phyloP scores from a whole-genome alignment of 805 yeast species.

The Candida xyloterini region DNA sequence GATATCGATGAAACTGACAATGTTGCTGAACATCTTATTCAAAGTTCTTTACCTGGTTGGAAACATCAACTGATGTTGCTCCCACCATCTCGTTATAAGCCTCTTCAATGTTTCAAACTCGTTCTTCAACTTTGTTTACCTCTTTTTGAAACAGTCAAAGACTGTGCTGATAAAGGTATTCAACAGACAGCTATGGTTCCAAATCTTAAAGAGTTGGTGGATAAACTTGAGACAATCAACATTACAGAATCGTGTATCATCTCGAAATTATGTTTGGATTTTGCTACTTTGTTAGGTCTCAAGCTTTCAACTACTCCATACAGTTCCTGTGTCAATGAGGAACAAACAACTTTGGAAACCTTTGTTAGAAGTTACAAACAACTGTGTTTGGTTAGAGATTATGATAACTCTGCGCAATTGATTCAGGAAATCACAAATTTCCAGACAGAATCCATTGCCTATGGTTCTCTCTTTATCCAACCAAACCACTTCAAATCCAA shows the following conservation, averaged over 20 bases:
- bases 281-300: constrained; percentile 14
- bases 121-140: constrained; percentile 21
- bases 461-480: constrained; percentile 9
- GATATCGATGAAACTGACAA: constrained; percentile 14
- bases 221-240: constrained; percentile 6
- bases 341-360: constrained; percentile 6
- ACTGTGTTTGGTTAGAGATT: constrained; percentile 3
- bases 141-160: constrained; percentile 21
- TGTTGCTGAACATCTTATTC: constrained; percentile 17
- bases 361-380: constrained; percentile 9
- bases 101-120: constrained; percentile 8
- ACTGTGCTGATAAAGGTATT: constrained; percentile 7
- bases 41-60: constrained; percentile 26
- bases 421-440: constrained; percentile 8
- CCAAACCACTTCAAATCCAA: constrained; percentile 8
- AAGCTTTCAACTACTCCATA: constrained; percentile 12
- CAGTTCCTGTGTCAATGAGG: constrained; percentile 7
- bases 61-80: constrained; percentile 18
- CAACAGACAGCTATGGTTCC: constrained; percentile 11
- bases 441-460: constrained; percentile 5
- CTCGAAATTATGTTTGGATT: constrained; percentile 24
- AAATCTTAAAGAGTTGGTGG: constrained; percentile 7
- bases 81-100: constrained; percentile 1
- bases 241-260: constrained; percentile 21
- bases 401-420: constrained; percentile 5